Base-by-base conservation (phyloP, 2,329 filamentous ascomycete genomes). In the Penicillium sp. region DNA sequence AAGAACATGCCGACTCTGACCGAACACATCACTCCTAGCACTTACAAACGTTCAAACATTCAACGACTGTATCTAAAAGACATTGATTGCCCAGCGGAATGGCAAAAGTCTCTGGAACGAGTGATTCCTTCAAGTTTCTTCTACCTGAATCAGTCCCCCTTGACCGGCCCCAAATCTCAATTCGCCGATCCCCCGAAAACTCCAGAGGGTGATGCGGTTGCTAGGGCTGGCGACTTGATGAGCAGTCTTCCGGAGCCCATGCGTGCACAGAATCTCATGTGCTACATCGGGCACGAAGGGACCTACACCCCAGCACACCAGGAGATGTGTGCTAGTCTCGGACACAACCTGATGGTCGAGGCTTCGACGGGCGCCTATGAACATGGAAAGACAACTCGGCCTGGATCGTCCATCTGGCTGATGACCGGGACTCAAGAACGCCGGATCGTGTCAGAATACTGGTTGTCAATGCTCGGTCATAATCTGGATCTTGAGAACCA, bases 281-380 rank as follows among this genome's bases (percentile, higher is more conserved):
- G 94, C 74, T 99, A 99, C 70, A 89, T 98, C 68, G 95, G 95
- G 0, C 94, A 98, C 69, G 95, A 99, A 78, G 95, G 95, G 6
- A 99, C 95, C 1, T 98, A 94, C 71, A 99, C 95, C 0, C 94
- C 95, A 10, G 88, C 93, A 0, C 95, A 99, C 77, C 87, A 92
- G 65, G 95, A 99, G 75, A 99, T 99, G 95, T 99, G 95, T 75
- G 95, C 92, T 13, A 96, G 90, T 37, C 79, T 98, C 13, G 94
- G 95, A 0, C 95, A 99, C 66, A 99, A 99, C 70, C 94, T 99
- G 67, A 98, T 99, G 95, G 92, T 99, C 2, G 92, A 97, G 65
- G 87, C 92, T 2, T 98, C 94, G 0, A 77, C 76, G 46, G 80
- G 80, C 1, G 80, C 86, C 2, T 80, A 85, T 18, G 85, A 88